Evolutionary conservation across 1,284 basidiomycete genomes (phyloP).

Genomic region (Athelia psychrophila): DNA sequence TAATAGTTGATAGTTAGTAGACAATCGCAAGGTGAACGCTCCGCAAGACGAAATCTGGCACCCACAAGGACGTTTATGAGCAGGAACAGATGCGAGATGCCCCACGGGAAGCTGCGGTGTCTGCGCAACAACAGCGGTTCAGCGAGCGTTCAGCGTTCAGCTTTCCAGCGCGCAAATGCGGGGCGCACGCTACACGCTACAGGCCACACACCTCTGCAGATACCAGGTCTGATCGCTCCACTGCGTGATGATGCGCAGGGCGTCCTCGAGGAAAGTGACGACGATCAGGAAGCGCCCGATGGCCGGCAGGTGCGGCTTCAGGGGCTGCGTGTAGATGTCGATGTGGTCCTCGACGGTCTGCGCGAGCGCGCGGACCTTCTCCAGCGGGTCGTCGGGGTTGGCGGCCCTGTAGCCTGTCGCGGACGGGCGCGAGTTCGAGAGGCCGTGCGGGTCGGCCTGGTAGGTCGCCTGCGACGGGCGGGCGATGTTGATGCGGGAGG

Average conservation of each 20-base stretch:
- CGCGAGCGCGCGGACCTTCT: constrained; percentile 78
- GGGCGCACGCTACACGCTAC: not conserved
- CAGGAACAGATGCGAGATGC: constrained; percentile 91
- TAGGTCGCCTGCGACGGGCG: constrained; percentile 60
- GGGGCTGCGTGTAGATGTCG: constrained; percentile 91
- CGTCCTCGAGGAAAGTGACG: constrained; percentile 97
- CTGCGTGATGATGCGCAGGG: constrained; percentile 90
- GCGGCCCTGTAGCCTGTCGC: constrained; percentile 63
- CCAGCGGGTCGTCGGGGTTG: constrained; percentile 79
- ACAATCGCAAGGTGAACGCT: too few species aligned
- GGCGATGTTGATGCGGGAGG: constrained; percentile 79
- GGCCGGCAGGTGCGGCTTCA: constrained; percentile 93
- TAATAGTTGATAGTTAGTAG: not conserved
- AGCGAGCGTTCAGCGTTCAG: too few species aligned
- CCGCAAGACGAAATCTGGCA: constrained; percentile 16
- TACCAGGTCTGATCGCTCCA: constrained; percentile 98
- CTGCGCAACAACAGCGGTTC: constrained; percentile 38
- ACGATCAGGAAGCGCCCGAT: constrained; percentile 97
- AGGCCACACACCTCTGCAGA: constrained; percentile 78
- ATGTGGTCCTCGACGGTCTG: constrained; percentile 89
- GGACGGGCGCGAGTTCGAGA: constrained; percentile 63
- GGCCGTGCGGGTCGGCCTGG: constrained; percentile 68
- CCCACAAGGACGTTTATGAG: constrained; percentile 89
- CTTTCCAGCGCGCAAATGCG: too few species aligned
- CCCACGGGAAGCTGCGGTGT: constrained; percentile 94